Base-by-base conservation (phyloP, 345 rosid genomes). In the Rhodomyrtus tomentosa region DNA sequence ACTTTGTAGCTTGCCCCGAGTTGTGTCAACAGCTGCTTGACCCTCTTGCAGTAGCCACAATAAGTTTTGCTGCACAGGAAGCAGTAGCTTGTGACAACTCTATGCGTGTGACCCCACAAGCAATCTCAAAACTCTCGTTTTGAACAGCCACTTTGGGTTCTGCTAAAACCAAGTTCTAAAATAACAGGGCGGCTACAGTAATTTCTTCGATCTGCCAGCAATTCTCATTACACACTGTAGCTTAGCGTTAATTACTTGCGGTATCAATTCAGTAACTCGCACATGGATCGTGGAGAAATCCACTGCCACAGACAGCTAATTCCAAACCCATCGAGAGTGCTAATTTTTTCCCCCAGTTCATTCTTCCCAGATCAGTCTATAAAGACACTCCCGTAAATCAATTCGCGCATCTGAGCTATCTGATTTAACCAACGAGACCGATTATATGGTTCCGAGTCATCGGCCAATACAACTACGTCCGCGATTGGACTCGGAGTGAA, bases 11-110 rank as follows among this genome's bases (percentile, higher is more conserved):
- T 84, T 52, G 93, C 92, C 84, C 92, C 92, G 3, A 90, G 87
- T 86, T 92, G 89, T 22, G 92, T 90, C 83, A 92, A 85, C 85
- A 94, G 83, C 91, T 90, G 90, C 91, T 92, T 93, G 84, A 91
- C 93, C 89, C 89, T 92, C 62, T 80, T 85, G 87, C 95, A 92
- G 86, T 89, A 94, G 40, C 93, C 92, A 82, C 95, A 92, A 79
- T 91, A 90, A 54, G 94, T 93, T 90, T 95, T 94, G 85, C 98
- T 95, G 96, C 86, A 80, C 81, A 48, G 42, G 42, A 62, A 62
- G 42, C 42, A 62, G 12, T 8, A 16, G 42, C 42, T 62, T 16
- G 42, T 32, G 42, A 62, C 74, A 13, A 48, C 40, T 62, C 22
- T 62, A 42, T 32, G 42, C 42, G 32, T 32, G 12, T 62, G 74